Percentiles rank a stretch among this genome's conserved stretches.
Evolutionary conservation across 2,329 filamentous ascomycete species (phyloP).

Genomic region (Ceratocystis ficicola): DNA sequence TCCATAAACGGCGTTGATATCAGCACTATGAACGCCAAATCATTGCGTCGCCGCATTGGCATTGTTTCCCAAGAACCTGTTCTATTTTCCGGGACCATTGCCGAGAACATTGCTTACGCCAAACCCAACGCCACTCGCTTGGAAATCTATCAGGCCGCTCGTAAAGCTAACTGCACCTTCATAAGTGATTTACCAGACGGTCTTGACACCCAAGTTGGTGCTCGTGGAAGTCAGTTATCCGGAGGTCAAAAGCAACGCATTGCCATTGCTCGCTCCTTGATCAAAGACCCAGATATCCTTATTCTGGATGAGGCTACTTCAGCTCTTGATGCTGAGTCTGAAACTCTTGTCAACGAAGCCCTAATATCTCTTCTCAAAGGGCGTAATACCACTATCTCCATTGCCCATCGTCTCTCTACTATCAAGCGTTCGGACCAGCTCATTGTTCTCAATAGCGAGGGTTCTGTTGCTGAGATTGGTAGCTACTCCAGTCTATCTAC

Average conservation of each 20-base stretch:
- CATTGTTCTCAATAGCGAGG: slow-evolving; percentile 78
- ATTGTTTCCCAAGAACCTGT: slow-evolving; percentile 95
- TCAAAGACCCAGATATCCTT: slow-evolving; percentile 93
- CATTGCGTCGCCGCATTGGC: slow-evolving; percentile 79
- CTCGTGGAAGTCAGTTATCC: slow-evolving; percentile 82
- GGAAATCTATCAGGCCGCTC: slow-evolving; percentile 76
- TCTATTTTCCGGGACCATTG: slow-evolving; percentile 72
- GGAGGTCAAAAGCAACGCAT: slow-evolving; percentile 97
- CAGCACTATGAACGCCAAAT: slow-evolving; percentile 80
- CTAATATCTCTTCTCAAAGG: slow-evolving; percentile 68
- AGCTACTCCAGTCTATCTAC: slow-evolving; percentile 65
- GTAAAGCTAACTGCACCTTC: slow-evolving; percentile 90
- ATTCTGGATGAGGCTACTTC: slow-evolving; percentile 96
- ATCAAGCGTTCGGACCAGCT: slow-evolving; percentile 94
- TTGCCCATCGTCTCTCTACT: slow-evolving; percentile 87
- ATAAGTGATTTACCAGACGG: slow-evolving; percentile 95
- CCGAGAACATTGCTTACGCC: slow-evolving; percentile 86
- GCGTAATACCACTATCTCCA: slow-evolving; percentile 92
- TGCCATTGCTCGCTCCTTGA: slow-evolving; percentile 83
- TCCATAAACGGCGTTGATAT: slow-evolving; percentile 78
- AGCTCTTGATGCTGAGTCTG: slow-evolving; percentile 88
- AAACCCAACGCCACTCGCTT: slow-evolving; percentile 62
- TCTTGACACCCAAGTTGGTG: slow-evolving; percentile 84
- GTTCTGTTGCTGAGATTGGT: slow-evolving; percentile 81
- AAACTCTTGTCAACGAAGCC: slow-evolving; percentile 90